phyloP scores from a whole-genome alignment of 306 rosid species.

The Benincasa hispida region DNA sequence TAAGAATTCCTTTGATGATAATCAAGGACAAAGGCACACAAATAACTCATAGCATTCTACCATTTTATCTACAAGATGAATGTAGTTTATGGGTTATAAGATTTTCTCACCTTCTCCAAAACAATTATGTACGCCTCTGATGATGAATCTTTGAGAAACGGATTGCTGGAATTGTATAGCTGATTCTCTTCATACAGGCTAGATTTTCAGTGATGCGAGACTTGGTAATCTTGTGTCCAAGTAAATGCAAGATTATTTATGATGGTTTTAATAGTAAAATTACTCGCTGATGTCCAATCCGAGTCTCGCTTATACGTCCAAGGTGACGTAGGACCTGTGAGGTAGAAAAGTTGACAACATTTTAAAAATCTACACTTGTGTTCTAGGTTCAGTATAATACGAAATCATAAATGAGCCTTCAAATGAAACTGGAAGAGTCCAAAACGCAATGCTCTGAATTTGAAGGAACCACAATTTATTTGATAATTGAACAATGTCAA shows the following conservation, averaged over 20 bases:
- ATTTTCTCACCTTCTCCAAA: background rate
- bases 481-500: too few species aligned
- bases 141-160: background rate
- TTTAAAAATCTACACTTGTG: background rate
- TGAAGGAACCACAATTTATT: too few species aligned
- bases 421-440: too few species aligned
- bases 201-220: background rate
- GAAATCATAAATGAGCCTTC: background rate
- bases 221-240: background rate
- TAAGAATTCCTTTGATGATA: background rate
- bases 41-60: background rate
- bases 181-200: background rate
- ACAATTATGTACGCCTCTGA: background rate
- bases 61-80: background rate
- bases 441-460: too few species aligned
- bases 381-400: background rate
- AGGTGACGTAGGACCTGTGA: conserved; percentile 94
- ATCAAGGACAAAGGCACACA: background rate
- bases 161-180: background rate
- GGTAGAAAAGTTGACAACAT: background rate
- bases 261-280: conserved; percentile 58
- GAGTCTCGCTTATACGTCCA: conserved; percentile 76
- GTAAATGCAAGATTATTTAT: conserved; percentile 8
- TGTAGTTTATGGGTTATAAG: background rate
- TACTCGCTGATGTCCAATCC: conserved; percentile 72